Evolutionary conservation across 1,139 yeast species (phyloP), one percentile per base, ranked within the genome.

Genomic region (Taphrina confusa): DNA sequence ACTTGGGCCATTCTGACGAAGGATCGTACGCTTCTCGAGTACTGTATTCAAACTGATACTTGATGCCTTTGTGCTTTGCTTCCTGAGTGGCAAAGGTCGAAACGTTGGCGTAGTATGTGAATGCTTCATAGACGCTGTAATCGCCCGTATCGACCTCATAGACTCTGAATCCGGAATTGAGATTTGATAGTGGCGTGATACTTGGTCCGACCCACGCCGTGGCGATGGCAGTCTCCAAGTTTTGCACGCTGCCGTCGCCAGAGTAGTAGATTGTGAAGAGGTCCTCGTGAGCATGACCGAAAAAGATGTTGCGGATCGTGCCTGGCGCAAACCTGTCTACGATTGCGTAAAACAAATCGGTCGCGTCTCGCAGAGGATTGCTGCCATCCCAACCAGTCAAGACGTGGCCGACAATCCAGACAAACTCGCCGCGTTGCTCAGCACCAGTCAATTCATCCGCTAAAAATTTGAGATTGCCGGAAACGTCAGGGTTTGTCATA

Each of bases 111-210:
- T 76, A 83, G 71, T 77, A 83, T 68, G 83, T 83, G 73, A 72
- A 76, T 3, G 84, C 76, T 67, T 85, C 81, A 76, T 83, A 76
- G 62, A 85, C 75, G 63, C 80, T 80, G 74, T 83, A 84, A 3
- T 87, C 79, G 65, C 80, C 74, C 23, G 80, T 74, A 69, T 85
- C 89, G 47, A 85, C 85, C 67, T 82, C 82, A 68, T 85, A 85
- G 72, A 83, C 84, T 70, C 87, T 78, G 86, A 87, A 85, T 27
- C 84, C 78, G 14, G 90, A 90, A 69, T 85, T 85, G 66, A 75
- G 76, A 65, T 81, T 75, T 8, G 75, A 72, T 66, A 77, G 75
- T 8, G 90, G 89, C 12, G 90, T 83, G 42, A 85, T 78, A 0
- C 87, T 81, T 65, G 82, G 89, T 0, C 80, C 77, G 59, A 84